Evolutionary conservation across 1,284 basidiomycete genomes (phyloP).

Genomic region (Cryptococcus sp.): DNA sequence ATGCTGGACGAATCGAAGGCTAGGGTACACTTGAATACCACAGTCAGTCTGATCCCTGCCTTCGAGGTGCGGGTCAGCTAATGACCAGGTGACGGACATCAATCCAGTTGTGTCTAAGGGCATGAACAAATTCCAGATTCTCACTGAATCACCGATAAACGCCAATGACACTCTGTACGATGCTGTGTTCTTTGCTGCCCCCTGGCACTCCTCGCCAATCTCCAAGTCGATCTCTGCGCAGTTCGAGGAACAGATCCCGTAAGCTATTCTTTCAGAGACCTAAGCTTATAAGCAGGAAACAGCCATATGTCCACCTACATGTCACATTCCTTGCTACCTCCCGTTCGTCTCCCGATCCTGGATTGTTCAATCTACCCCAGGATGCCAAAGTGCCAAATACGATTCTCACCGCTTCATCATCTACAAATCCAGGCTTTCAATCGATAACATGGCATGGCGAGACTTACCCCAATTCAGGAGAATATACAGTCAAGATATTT

Average conservation of each 20-base stretch:
- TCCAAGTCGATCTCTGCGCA: constrained; percentile 8
- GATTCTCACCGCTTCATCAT: constrained; percentile 68
- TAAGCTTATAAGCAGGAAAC: constrained; percentile 32
- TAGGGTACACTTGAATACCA: constrained; percentile 62
- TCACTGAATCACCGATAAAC: constrained; percentile 15
- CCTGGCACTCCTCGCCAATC: constrained; percentile 32
- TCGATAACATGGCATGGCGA: constrained; percentile 78
- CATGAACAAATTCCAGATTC: constrained; percentile 17
- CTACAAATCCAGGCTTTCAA: constrained; percentile 59
- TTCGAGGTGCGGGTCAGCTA: background rate
- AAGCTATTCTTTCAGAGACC: constrained; percentile 1
- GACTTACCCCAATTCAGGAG: constrained; percentile 50
- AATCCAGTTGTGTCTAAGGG: constrained; percentile 11
- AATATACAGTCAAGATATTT: constrained; percentile 83
- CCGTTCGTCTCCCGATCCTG: constrained; percentile 57
- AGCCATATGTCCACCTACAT: constrained; percentile 77
- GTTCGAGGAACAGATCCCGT: constrained; percentile 19
- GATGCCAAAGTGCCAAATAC: constrained; percentile 57
- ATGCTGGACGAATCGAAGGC: constrained; percentile 71
- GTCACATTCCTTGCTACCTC: constrained; percentile 85
- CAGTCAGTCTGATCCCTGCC: constrained; percentile 50
- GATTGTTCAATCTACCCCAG: constrained; percentile 64
- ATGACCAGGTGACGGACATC: constrained; percentile 27
- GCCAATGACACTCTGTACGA: constrained; percentile 21
- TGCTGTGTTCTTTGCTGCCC: constrained; percentile 44